Percentiles rank a stretch among this genome's conserved stretches.
Conservation (phyloP, 768 basidiomycete genomes). For the Suillus cothurnatus region DNA sequence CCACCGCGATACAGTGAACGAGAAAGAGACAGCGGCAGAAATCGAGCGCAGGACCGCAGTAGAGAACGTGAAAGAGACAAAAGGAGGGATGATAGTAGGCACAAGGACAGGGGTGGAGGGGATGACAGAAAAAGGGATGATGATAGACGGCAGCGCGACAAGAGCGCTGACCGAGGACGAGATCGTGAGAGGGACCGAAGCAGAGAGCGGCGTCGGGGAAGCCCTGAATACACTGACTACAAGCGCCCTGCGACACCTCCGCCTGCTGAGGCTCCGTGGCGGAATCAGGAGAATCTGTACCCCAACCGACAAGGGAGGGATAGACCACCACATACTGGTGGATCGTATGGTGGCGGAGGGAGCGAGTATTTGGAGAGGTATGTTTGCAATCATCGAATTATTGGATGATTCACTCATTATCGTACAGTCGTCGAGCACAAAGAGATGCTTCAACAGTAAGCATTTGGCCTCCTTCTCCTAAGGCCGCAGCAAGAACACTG, state of each 20-base stretch:
- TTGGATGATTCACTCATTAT: not conserved
- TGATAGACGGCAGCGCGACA: slow-evolving; percentile 8
- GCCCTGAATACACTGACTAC: slow-evolving; percentile 67
- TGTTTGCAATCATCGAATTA: slow-evolving; percentile 19
- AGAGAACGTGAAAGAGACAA: not conserved
- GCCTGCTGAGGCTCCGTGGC: slow-evolving; percentile 44
- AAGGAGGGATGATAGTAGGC: slow-evolving; percentile 23
- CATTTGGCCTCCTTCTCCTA: slow-evolving; percentile 87
- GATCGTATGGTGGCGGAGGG: slow-evolving; percentile 32
- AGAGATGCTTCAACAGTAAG: slow-evolving; percentile 56
- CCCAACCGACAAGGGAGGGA: slow-evolving; percentile 38
- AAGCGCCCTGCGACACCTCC: slow-evolving; percentile 42
- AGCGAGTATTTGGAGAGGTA: slow-evolving; percentile 72
- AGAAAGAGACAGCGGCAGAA: slow-evolving; percentile 19
- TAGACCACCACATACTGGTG: slow-evolving; percentile 31
- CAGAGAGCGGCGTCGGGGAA: slow-evolving; percentile 42
- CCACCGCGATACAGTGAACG: slow-evolving; percentile 13
- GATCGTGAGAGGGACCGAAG: slow-evolving; percentile 28
- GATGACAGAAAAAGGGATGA: slow-evolving; percentile 25
- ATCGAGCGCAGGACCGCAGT: slow-evolving; percentile 17
- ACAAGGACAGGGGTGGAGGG: slow-evolving; percentile 22
- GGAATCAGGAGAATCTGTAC: slow-evolving; percentile 60
- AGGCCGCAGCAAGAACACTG: slow-evolving; percentile 59
- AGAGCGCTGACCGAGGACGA: slow-evolving; percentile 7
- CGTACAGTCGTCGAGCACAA: slow-evolving; percentile 66